These are phyloP conservation scores for Phaeosphaeriaceae sp. DNA, from an alignment of 2,329 filamentous ascomycete species.

Conservation along the genomic window DNA sequence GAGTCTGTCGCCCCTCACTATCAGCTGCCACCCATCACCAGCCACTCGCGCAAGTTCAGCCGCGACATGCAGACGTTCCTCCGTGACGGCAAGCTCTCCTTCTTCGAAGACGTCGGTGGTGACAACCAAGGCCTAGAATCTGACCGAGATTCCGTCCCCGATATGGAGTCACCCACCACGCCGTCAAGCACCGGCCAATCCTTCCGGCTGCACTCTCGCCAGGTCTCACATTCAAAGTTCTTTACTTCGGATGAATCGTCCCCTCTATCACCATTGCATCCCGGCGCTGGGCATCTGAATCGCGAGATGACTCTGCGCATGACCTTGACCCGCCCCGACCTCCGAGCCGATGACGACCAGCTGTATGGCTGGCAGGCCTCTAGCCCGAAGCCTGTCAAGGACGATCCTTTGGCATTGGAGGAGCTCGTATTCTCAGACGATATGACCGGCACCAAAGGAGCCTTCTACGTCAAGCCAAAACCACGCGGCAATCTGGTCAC, in stretches of 20 bases:
- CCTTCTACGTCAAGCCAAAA: slow-evolving; percentile 53
- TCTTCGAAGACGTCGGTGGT: slow-evolving; percentile 43
- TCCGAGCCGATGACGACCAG: slow-evolving; percentile 76
- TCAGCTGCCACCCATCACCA: slow-evolving; percentile 42
- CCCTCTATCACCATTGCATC: slow-evolving; percentile 30
- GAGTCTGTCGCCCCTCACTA: slow-evolving; percentile 31
- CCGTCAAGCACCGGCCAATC: slow-evolving; percentile 44
- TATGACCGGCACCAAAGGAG: slow-evolving; percentile 54
- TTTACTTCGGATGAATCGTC: slow-evolving; percentile 36
- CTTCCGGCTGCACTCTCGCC: slow-evolving; percentile 41
- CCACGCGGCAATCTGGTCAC: slow-evolving; percentile 42
- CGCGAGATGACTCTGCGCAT: slow-evolving; percentile 96
- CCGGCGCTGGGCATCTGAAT: slow-evolving; percentile 49
- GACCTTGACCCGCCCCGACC: slow-evolving; percentile 89
- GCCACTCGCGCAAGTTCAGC: slow-evolving; percentile 51
- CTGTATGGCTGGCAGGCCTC: slow-evolving; percentile 71
- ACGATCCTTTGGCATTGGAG: slow-evolving; percentile 63
- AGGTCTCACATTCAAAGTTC: slow-evolving; percentile 40
- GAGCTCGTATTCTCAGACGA: slow-evolving; percentile 58
- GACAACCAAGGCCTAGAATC: slow-evolving; percentile 43
- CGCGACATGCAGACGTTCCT: slow-evolving; percentile 65
- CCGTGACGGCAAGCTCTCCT: slow-evolving; percentile 61
- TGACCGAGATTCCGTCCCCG: slow-evolving; percentile 41
- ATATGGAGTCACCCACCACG: slow-evolving; percentile 46
- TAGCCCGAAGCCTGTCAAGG: slow-evolving; percentile 34